phyloP scores from a whole-genome alignment of 257 asterid species.

The Jasminum sambac region DNA sequence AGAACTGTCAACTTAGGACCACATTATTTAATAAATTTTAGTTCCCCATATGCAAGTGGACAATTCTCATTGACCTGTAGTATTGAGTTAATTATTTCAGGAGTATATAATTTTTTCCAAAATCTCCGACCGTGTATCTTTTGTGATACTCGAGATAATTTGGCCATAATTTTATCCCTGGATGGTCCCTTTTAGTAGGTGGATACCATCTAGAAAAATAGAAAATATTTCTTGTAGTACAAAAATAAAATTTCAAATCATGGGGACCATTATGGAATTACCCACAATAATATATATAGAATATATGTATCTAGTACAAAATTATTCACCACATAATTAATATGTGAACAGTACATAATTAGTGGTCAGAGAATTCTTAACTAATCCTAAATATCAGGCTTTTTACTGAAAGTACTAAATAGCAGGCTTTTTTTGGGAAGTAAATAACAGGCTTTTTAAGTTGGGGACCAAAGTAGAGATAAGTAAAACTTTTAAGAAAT shows the following conservation, averaged over 20 bases:
- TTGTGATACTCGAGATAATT: neutral
- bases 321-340: neutral
- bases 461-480: constrained; percentile 43
- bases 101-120: too few species aligned
- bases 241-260: constrained; percentile 17
- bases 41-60: too few species aligned
- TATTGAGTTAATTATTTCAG: too few species aligned
- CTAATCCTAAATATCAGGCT: constrained; percentile 22
- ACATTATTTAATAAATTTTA: too few species aligned
- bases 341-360: constrained; percentile 25
- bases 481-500: neutral
- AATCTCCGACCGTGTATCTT: neutral
- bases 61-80: too few species aligned
- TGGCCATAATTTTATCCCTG: neutral
- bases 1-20: too few species aligned
- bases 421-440: constrained; percentile 29
- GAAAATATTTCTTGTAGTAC: neutral
- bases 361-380: constrained; percentile 30
- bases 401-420: too few species aligned
- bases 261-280: constrained; percentile 44
- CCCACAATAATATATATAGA: neutral
- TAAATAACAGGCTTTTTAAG: constrained; percentile 13
- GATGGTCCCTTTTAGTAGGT: constrained; percentile 41
- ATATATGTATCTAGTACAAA: neutral
- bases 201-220: constrained; percentile 1